Conservation (phyloP, 305 asterid genomes). For the Fraxinus paxiana region DNA sequence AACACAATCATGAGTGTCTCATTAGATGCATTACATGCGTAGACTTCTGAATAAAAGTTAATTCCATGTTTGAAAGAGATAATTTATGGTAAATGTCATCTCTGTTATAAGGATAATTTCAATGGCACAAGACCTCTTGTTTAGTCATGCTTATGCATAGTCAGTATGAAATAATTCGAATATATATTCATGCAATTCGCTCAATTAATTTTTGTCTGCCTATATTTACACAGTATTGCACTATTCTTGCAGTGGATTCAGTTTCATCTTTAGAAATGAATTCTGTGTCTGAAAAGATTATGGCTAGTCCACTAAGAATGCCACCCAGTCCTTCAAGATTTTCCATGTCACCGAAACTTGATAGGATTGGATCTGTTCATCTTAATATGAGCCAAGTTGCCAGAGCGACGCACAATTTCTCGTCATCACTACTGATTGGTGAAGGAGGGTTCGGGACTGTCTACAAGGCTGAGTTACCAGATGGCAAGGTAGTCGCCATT, state of each 20-base stretch:
- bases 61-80: background rate
- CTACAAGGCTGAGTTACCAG: slow-evolving; percentile 77
- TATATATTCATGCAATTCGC: background rate
- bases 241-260: slow-evolving; percentile 57
- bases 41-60: background rate
- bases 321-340: slow-evolving; percentile 93
- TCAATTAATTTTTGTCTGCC: background rate
- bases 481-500: slow-evolving; percentile 77
- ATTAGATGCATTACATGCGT: background rate
- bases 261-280: slow-evolving; percentile 56
- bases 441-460: slow-evolving; percentile 95
- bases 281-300: slow-evolving; percentile 43
- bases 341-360: slow-evolving; percentile 84
- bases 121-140: background rate
- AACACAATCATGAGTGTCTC: background rate
- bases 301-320: slow-evolving; percentile 69
- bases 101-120: background rate
- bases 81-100: background rate
- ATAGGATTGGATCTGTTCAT: slow-evolving; percentile 80
- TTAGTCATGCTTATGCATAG: background rate
- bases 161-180: background rate
- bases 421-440: slow-evolving; percentile 59
- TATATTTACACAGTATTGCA: slow-evolving; percentile 10
- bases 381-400: slow-evolving; percentile 63
- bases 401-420: slow-evolving; percentile 71